Conservation (phyloP, 148 eudicot genomes). For the Rhododendron henanense region DNA sequence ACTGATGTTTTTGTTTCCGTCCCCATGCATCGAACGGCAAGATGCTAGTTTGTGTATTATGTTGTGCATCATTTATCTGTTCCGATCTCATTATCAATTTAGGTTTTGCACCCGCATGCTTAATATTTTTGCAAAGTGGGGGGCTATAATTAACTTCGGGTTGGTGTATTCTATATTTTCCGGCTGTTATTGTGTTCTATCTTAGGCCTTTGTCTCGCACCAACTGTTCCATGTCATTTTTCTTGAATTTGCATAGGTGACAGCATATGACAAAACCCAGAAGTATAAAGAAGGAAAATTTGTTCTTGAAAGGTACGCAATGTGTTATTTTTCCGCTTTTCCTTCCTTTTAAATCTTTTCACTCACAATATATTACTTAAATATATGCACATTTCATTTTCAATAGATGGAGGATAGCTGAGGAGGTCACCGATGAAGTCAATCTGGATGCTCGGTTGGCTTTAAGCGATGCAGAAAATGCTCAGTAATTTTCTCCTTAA, state of each 20-base stretch:
- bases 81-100: too few relatives aligned
- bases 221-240: not conserved
- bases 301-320: conserved; percentile 52
- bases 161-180: not conserved
- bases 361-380: not conserved
- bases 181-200: not conserved
- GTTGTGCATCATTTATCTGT: not conserved
- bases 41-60: not conserved
- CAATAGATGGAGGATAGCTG: conserved; percentile 39
- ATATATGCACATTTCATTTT: not conserved
- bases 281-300: conserved; percentile 63
- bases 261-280: conserved; percentile 42
- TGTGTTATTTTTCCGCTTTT: not conserved
- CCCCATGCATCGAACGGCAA: too few relatives aligned
- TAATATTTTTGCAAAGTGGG: not conserved
- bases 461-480: conserved; percentile 35
- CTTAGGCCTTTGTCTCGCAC: not conserved
- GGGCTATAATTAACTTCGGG: not conserved
- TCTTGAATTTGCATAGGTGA: conserved; percentile 20
- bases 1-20: too few relatives aligned
- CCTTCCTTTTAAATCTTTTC: not conserved
- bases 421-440: conserved; percentile 30
- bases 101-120: not conserved
- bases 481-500: conserved; percentile 12
- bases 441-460: conserved; percentile 25